These are phyloP conservation scores for Saturnispora mendoncae DNA, from an alignment of 805 yeast species.

Conservation along the genomic window DNA sequence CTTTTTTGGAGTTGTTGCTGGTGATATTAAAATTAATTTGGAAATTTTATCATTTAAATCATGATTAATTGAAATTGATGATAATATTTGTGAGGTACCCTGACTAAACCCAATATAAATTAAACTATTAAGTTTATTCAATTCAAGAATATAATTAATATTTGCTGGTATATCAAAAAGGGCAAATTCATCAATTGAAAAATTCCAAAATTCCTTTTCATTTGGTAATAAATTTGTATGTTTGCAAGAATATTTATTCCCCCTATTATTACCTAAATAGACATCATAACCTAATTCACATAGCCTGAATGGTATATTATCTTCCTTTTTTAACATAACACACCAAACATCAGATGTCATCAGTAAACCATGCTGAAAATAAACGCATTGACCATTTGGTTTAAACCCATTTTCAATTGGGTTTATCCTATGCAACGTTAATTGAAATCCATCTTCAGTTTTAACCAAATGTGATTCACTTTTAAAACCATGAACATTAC, in stretches of 20 bases:
- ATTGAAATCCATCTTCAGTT: constrained; percentile 68
- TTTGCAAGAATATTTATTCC: constrained; percentile 85
- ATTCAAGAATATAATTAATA: constrained; percentile 60
- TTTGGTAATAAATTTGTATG: constrained; percentile 40
- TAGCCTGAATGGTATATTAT: constrained; percentile 64
- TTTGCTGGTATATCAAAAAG: constrained; percentile 82
- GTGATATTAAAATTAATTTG: constrained; percentile 53
- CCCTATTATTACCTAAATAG: constrained; percentile 89
- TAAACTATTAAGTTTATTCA: constrained; percentile 37
- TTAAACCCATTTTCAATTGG: constrained; percentile 28
- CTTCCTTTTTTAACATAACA: constrained; percentile 30
- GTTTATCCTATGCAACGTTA: constrained; percentile 63
- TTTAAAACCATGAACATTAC: constrained; percentile 55
- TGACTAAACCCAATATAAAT: constrained; percentile 88
- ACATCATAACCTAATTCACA: constrained; percentile 86
- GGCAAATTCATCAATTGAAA: constrained; percentile 88
- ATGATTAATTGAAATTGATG: constrained; percentile 67
- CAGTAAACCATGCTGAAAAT: constrained; percentile 84
- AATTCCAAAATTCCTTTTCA: constrained; percentile 70
- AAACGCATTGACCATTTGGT: constrained; percentile 46
- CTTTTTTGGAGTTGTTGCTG: constrained; percentile 91
- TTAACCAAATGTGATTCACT: constrained; percentile 70
- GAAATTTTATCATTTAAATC: constrained; percentile 49
- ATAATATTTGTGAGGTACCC: constrained; percentile 93
- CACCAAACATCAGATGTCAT: constrained; percentile 77